Evolutionary conservation across 2,329 filamentous ascomycete genomes (phyloP).

Genomic region (Boeremia lycopersici): DNA sequence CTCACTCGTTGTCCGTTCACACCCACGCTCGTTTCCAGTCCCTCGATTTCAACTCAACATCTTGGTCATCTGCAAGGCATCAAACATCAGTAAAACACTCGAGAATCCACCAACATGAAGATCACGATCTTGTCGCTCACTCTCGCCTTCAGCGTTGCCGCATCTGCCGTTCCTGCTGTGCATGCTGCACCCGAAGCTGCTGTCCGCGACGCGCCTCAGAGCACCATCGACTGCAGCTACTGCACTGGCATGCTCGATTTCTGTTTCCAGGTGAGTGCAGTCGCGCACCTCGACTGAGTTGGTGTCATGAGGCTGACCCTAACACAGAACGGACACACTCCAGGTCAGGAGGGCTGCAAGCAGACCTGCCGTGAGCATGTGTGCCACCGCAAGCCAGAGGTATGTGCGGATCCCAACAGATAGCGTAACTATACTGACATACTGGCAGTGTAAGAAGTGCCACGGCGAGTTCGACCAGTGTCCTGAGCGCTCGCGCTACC

Average conservation of each 20-base stretch:
- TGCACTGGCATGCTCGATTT: conserved; percentile 11
- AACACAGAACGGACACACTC: conserved; percentile 13
- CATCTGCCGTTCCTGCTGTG: neutral
- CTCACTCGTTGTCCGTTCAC: conserved; percentile 2
- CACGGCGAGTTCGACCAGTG: conserved; percentile 12
- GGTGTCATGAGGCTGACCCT: neutral
- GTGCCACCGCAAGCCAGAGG: conserved; percentile 16
- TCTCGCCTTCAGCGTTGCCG: neutral
- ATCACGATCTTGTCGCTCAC: neutral
- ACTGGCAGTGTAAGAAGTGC: conserved; percentile 10
- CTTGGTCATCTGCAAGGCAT: neutral
- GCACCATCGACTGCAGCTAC: conserved; percentile 12
- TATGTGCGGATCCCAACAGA: neutral
- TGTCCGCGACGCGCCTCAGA: neutral
- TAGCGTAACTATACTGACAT: neutral
- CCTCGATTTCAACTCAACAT: neutral
- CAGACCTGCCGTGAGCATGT: conserved; percentile 17
- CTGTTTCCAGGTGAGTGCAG: conserved; percentile 1
- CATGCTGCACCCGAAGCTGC: neutral
- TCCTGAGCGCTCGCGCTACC: conserved; percentile 5
- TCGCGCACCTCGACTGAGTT: too few relatives aligned
- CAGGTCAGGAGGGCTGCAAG: conserved; percentile 14
- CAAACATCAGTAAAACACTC: neutral
- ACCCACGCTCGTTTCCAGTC: neutral
- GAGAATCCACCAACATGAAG: neutral